Percentiles rank a stretch among this genome's conserved stretches.
These are phyloP conservation scores for Filobasidium floriforme DNA, from an alignment of 768 basidiomycete species.

Conservation along the genomic window DNA sequence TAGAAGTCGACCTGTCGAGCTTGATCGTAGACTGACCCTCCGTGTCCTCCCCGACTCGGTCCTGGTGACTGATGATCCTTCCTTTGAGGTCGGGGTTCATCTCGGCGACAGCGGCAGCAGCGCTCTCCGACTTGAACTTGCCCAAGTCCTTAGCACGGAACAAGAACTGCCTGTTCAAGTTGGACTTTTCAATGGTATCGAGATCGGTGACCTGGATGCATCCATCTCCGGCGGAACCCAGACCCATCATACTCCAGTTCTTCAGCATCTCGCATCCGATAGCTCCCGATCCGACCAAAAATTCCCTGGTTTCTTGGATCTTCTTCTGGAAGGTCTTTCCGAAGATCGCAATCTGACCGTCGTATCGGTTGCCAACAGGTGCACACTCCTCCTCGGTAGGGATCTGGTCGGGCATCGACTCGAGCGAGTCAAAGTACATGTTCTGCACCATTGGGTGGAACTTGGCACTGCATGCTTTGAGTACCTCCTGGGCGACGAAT, in stretches of 20 bases:
- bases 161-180: conserved; percentile 94
- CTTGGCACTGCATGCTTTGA: conserved; percentile 95
- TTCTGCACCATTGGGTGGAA: conserved; percentile 94
- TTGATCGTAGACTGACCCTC: conserved; percentile 60
- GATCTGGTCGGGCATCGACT: conserved; percentile 69
- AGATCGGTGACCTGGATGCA: conserved; percentile 88
- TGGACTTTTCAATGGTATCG: conserved; percentile 99
- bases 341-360: conserved; percentile 91
- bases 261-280: conserved; percentile 99
- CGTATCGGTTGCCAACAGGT: conserved; percentile 75
- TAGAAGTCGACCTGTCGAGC: not conserved
- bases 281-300: conserved; percentile 96
- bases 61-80: conserved; percentile 80
- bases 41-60: conserved; percentile 83
- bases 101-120: conserved; percentile 77
- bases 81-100: conserved; percentile 90
- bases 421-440: conserved; percentile 94
- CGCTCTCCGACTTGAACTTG: conserved; percentile 93
- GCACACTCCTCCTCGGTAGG: conserved; percentile 78
- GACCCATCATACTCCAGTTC: conserved; percentile 99
- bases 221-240: conserved; percentile 67
- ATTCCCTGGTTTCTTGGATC: conserved; percentile 80
- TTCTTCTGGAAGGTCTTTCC: conserved; percentile 87
- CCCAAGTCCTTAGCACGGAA: conserved; percentile 94
- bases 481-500: conserved; percentile 93